Conservation (phyloP, 78 protist genomes). For the Anaeramoeba ignava region DNA sequence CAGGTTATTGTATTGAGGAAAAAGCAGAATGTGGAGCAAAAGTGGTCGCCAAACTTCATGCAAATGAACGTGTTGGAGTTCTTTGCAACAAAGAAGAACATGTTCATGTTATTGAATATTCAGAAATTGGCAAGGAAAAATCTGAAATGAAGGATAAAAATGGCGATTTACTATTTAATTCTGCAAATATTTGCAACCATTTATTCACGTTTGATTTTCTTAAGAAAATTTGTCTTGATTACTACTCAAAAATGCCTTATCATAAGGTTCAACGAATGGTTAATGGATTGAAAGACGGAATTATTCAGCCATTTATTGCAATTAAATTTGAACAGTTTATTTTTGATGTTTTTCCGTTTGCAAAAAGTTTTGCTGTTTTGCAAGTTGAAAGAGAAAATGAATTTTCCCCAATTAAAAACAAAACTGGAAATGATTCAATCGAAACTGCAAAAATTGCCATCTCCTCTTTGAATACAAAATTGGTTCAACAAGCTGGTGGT, state of each 20-base stretch:
- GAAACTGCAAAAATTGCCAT: neutral
- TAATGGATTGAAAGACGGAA: neutral
- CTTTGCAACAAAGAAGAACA: slow-evolving; percentile 31
- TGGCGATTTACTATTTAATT: slow-evolving; percentile 50
- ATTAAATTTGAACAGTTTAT: slow-evolving; percentile 76
- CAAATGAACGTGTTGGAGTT: slow-evolving; percentile 60
- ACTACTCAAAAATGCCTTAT: slow-evolving; percentile 1
- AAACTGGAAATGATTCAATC: slow-evolving; percentile 22
- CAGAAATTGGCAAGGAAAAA: slow-evolving; percentile 56
- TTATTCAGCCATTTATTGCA: slow-evolving; percentile 14
- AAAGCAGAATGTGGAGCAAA: slow-evolving; percentile 59
- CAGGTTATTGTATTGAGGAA: slow-evolving; percentile 50
- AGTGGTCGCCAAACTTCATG: slow-evolving; percentile 47
- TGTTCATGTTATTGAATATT: slow-evolving; percentile 69
- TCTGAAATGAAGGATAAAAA: slow-evolving; percentile 18
- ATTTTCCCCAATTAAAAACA: slow-evolving; percentile 64
- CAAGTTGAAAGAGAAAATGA: slow-evolving; percentile 43
- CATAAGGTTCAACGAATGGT: slow-evolving; percentile 61
- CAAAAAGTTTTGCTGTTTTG: slow-evolving; percentile 13
- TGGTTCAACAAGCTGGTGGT: neutral
- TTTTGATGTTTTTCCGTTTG: slow-evolving; percentile 70
- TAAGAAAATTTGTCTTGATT: neutral
- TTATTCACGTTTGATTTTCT: slow-evolving; percentile 47
- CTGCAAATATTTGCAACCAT: slow-evolving; percentile 73
- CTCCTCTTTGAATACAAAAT: neutral